phyloP scores from a whole-genome alignment of 2,329 filamentous ascomycete species.

The Cercospora sp. region DNA sequence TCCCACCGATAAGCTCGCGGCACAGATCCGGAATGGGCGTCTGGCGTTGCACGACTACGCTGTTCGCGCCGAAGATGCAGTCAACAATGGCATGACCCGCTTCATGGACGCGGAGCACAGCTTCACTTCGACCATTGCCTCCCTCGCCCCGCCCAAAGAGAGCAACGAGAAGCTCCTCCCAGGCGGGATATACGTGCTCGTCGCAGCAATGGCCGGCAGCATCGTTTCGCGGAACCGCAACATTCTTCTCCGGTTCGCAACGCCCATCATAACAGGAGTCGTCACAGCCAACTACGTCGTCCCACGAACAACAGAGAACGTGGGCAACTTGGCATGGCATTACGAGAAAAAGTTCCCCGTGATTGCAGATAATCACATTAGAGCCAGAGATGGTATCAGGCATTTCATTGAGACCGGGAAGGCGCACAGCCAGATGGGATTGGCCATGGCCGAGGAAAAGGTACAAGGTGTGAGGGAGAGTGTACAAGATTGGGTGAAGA shows the following conservation, averaged over 20 bases:
- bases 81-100: slow-evolving; percentile 78
- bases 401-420: slow-evolving; percentile 72
- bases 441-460: slow-evolving; percentile 75
- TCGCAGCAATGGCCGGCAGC: slow-evolving; percentile 90
- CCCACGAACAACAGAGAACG: slow-evolving; percentile 86
- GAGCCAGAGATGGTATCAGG: slow-evolving; percentile 66
- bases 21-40: slow-evolving; percentile 76
- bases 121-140: slow-evolving; percentile 86
- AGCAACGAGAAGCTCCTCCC: slow-evolving; percentile 87
- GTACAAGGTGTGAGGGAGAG: slow-evolving; percentile 72
- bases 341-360: slow-evolving; percentile 89
- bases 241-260: slow-evolving; percentile 72
- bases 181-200: slow-evolving; percentile 85
- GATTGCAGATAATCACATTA: slow-evolving; percentile 77
- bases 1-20: slow-evolving; percentile 85
- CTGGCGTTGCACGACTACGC: slow-evolving; percentile 78
- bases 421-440: slow-evolving; percentile 69
- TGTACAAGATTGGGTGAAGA: slow-evolving; percentile 86
- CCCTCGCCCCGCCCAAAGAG: slow-evolving; percentile 80
- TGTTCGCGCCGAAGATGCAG: slow-evolving; percentile 71
- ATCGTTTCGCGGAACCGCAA: slow-evolving; percentile 88
- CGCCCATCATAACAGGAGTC: slow-evolving; percentile 77
- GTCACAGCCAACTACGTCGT: slow-evolving; percentile 81
- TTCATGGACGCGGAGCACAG: slow-evolving; percentile 83
- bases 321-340: slow-evolving; percentile 81